Percentiles rank a stretch among this genome's conserved stretches.
These are phyloP conservation scores for Chrysanthemum makinoi DNA, from an alignment of 129 eudicot species.

Conservation along the genomic window DNA sequence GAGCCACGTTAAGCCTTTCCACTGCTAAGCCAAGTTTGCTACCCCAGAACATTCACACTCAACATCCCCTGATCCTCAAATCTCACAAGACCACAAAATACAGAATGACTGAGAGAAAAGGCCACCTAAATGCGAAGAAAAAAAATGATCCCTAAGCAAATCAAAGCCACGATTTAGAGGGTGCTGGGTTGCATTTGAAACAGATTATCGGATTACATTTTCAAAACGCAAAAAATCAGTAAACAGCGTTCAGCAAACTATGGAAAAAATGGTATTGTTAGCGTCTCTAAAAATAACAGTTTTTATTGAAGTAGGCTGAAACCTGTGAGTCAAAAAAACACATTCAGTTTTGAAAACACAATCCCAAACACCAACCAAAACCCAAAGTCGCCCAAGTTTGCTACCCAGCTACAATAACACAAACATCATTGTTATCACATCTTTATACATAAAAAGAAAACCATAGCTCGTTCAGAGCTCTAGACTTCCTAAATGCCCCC, in stretches of 20 bases:
- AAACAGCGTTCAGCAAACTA: too few species aligned
- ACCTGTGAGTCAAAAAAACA: too few species aligned
- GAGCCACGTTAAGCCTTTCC: neutral
- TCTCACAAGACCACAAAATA: too few species aligned
- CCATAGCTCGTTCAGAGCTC: neutral
- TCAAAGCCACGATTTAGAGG: too few species aligned
- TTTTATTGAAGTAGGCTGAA: too few species aligned
- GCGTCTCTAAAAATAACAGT: too few species aligned
- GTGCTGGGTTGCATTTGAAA: neutral
- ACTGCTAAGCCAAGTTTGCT: neutral
- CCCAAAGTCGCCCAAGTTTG: neutral
- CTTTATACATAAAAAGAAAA: neutral
- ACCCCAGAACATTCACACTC: neutral
- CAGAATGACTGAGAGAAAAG: too few species aligned
- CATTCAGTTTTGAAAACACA: neutral
- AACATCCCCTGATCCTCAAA: too few species aligned
- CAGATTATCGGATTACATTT: neutral
- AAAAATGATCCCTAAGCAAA: too few species aligned
- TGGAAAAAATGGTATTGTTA: too few species aligned
- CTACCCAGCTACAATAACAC: neutral
- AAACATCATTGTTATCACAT: conserved; percentile 8
- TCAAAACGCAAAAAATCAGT: neutral
- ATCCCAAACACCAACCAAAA: too few species aligned
- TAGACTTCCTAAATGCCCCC: neutral
- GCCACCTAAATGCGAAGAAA: too few species aligned